Evolutionary conservation across 352 stramenopile genomes (phyloP).

Genomic region (Pelagophyceae sp.): DNA sequence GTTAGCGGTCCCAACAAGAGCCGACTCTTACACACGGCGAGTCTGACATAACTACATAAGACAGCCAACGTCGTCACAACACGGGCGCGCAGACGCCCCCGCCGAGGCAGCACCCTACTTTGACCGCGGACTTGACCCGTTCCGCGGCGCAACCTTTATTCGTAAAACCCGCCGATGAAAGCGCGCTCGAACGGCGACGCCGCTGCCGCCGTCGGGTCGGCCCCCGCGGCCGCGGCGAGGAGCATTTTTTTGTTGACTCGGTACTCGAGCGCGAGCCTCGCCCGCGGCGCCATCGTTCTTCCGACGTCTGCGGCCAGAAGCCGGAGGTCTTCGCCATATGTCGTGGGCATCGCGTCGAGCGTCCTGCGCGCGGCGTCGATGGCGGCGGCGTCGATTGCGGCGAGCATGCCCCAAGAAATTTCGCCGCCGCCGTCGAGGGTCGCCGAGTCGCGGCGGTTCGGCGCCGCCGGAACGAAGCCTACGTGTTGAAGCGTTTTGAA

Average conservation of each 20-base stretch:
- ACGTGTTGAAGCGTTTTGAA: too few relatives aligned
- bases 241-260: not conserved
- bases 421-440: not conserved
- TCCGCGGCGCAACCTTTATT: too few relatives aligned
- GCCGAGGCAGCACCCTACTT: too few relatives aligned
- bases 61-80: too few relatives aligned
- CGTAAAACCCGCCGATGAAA: too few relatives aligned
- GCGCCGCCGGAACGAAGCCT: conserved; percentile 29
- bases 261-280: not conserved
- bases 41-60: too few relatives aligned
- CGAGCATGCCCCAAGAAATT: not conserved
- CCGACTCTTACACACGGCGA: too few relatives aligned
- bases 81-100: too few relatives aligned
- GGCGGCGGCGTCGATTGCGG: not conserved
- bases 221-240: not conserved
- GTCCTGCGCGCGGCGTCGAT: not conserved
- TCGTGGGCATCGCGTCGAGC: not conserved
- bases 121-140: too few relatives aligned
- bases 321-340: not conserved
- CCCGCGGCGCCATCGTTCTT: not conserved
- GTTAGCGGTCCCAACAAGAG: too few relatives aligned
- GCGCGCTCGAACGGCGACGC: too few relatives aligned
- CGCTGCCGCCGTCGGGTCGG: too few relatives aligned
- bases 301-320: not conserved
- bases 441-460: not conserved